phyloP scores from a whole-genome alignment of 805 yeast species.

The Candida hungchunana region DNA sequence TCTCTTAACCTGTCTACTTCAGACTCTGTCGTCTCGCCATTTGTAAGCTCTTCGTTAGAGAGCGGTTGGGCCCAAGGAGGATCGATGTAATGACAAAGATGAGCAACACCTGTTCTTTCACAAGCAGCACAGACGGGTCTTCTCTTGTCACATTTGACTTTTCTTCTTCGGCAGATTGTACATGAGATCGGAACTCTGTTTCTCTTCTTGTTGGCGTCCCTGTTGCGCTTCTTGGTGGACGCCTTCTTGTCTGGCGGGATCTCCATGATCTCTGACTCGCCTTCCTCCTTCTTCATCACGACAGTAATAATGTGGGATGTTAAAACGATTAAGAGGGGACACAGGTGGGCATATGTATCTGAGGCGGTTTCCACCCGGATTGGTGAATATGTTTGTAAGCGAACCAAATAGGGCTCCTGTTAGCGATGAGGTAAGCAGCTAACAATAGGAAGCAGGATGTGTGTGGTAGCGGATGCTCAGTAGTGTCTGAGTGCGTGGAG shows the following conservation, averaged over 20 bases:
- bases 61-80: conserved; percentile 56
- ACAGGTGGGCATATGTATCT: no score
- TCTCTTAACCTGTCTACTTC: conserved; percentile 51
- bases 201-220: conserved; percentile 30
- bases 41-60: conserved; percentile 41
- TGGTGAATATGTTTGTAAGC: no score
- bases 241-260: conserved; percentile 3
- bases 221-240: conserved; percentile 1
- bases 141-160: conserved; percentile 46
- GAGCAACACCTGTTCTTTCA: conserved; percentile 53
- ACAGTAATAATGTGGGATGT: no score
- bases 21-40: conserved; percentile 42
- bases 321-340: no score
- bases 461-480: no score
- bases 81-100: conserved; percentile 52
- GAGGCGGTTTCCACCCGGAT: no score
- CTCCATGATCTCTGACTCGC: conserved; percentile 6
- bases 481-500: no score
- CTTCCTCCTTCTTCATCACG: conserved; percentile 1
- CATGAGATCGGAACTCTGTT: conserved; percentile 46
- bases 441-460: no score
- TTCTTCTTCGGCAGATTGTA: conserved; percentile 45
- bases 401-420: no score
- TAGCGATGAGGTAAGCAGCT: no score
- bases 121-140: conserved; percentile 57